phyloP scores from a whole-genome alignment of 2,329 filamentous ascomycete genomes.

The Diaporthe helianthi region DNA sequence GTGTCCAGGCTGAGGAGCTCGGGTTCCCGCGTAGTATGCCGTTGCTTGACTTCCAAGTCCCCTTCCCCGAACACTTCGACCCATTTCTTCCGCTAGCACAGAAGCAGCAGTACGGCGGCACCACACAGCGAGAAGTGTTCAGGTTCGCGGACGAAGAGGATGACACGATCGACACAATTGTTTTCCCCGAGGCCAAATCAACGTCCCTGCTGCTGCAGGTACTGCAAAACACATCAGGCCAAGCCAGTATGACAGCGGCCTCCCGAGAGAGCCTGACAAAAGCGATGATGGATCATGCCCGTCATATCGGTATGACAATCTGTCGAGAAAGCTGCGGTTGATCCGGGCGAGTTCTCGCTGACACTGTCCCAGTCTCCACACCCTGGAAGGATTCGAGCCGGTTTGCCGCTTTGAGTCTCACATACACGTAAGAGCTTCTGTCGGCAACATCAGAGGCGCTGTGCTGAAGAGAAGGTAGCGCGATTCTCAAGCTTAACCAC shows the following conservation, averaged over 20 bases:
- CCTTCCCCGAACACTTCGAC: slow-evolving; percentile 40
- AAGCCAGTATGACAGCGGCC: not conserved
- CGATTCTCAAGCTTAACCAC: slow-evolving; percentile 42
- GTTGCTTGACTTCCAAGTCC: slow-evolving; percentile 36
- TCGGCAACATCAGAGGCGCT: slow-evolving; percentile 18
- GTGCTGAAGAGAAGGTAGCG: slow-evolving; percentile 37
- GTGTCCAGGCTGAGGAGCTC: slow-evolving; percentile 40
- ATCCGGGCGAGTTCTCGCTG: slow-evolving; percentile 25
- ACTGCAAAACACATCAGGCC: slow-evolving; percentile 36
- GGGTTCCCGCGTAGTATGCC: slow-evolving; percentile 39
- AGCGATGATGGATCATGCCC: slow-evolving; percentile 16
- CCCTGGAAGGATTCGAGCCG: slow-evolving; percentile 39
- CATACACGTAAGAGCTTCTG: slow-evolving; percentile 40
- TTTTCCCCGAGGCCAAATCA: slow-evolving; percentile 41
- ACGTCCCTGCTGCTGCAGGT: slow-evolving; percentile 40
- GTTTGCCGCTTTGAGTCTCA: slow-evolving; percentile 39
- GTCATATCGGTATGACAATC: slow-evolving; percentile 22
- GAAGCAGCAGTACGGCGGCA: slow-evolving; percentile 30
- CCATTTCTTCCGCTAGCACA: slow-evolving; percentile 35
- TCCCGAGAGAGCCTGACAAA: slow-evolving; percentile 10
- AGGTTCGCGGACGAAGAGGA: slow-evolving; percentile 38
- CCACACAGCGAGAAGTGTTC: slow-evolving; percentile 21
- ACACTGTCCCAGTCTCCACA: slow-evolving; percentile 25
- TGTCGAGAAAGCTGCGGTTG: not conserved
- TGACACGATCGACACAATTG: slow-evolving; percentile 39